Evolutionary conservation across 495 filamentous ascomycete genomes (phyloP).

Genomic region (Hyaloscypha bicolor): DNA sequence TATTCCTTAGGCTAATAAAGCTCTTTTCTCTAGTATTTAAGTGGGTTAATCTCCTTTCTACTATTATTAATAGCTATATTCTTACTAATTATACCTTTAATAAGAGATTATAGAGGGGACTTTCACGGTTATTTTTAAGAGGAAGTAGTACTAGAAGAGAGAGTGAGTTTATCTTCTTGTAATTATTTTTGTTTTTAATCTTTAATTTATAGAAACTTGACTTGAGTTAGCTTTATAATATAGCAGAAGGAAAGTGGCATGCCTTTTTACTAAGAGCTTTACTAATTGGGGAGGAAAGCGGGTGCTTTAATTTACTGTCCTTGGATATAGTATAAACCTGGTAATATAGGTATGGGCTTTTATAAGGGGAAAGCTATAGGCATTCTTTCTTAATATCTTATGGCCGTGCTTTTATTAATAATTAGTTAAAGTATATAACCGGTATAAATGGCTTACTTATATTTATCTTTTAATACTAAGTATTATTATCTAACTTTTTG

Average conservation of each 20-base stretch:
- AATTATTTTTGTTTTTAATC: background rate
- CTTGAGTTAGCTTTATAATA: background rate
- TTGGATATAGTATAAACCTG: background rate
- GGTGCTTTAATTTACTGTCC: background rate
- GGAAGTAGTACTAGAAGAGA: too few relatives aligned
- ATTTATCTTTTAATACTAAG: too few relatives aligned
- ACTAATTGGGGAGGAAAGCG: background rate
- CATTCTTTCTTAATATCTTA: background rate
- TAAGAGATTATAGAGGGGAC: background rate
- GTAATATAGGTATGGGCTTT: background rate
- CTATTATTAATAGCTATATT: conserved; percentile 12
- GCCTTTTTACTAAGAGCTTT: background rate
- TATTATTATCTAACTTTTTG: too few relatives aligned
- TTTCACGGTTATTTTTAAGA: background rate
- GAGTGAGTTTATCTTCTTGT: background rate
- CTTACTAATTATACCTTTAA: conserved; percentile 9
- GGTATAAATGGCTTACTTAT: too few relatives aligned
- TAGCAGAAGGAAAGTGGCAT: background rate
- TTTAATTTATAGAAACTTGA: background rate
- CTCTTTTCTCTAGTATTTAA: conserved; percentile 32
- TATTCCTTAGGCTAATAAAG: conserved; percentile 36
- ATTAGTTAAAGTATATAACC: background rate
- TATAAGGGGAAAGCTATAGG: background rate
- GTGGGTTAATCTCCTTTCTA: conserved; percentile 22
- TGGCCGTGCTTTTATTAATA: background rate